These are phyloP conservation scores for Entomortierella beljakovae DNA, from an alignment of 192 early-diverging fungal species.

Conservation along the genomic window DNA sequence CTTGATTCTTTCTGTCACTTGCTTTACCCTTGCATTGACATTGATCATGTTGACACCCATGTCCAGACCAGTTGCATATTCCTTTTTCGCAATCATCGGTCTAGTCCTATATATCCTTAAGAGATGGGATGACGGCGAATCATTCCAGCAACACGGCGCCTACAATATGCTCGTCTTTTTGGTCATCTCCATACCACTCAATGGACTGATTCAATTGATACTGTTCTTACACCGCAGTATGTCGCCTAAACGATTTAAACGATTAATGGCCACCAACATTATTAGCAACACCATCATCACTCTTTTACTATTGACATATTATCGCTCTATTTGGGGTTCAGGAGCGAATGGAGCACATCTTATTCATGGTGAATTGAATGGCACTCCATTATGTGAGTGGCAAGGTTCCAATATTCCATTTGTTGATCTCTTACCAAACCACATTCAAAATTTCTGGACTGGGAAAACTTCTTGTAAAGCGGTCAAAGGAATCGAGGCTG, in stretches of 20 bases:
- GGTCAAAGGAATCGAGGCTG: constrained; percentile 48
- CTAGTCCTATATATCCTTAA: constrained; percentile 50
- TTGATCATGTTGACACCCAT: constrained; percentile 58
- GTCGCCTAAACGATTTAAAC: constrained; percentile 27
- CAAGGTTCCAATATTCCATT: constrained; percentile 60
- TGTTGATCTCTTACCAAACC: constrained; percentile 63
- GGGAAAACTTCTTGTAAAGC: constrained; percentile 52
- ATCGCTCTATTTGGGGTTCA: constrained; percentile 54
- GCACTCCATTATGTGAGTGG: constrained; percentile 60
- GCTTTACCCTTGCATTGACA: constrained; percentile 54
- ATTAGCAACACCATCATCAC: constrained; percentile 22
- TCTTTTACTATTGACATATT: constrained; percentile 51
- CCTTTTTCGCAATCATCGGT: constrained; percentile 11
- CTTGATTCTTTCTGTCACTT: constrained; percentile 56
- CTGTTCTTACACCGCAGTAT: constrained; percentile 31
- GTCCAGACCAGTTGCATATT: constrained; percentile 37
- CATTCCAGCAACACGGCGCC: constrained; percentile 66
- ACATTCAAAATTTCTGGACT: constrained; percentile 71
- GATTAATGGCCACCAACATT: constrained; percentile 44
- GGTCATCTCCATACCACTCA: constrained; percentile 62
- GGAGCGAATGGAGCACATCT: constrained; percentile 45
- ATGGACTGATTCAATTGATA: constrained; percentile 54
- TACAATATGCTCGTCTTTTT: constrained; percentile 69
- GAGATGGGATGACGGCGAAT: constrained; percentile 66
- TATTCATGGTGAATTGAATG: constrained; percentile 13